Base-by-base conservation (phyloP, 129 eudicot species). In the Oenanthe sinensis region DNA sequence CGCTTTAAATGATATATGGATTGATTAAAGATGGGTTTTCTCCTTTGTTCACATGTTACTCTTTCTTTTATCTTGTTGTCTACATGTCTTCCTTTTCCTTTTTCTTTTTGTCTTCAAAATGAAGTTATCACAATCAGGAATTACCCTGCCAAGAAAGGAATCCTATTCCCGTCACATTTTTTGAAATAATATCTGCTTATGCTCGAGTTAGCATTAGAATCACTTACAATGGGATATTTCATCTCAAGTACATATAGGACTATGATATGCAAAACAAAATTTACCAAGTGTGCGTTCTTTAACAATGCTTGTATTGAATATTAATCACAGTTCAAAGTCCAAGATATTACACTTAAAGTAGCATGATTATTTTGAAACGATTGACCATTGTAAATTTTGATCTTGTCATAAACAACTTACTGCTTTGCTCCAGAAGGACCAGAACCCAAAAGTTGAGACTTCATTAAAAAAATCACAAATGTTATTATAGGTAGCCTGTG, bases 21-120 rank as follows among this genome's bases (percentile, higher is more conserved):
- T 86, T 81, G 79, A 76, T 82, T 79, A 50, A 37, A 39, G 80
- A 81, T 83, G 79, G 90, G 78, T 85, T 91, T 84, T 82, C 90
- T 82, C 80, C 86, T 83, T 44, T 72, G 77, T 82, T 85, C 86
- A 81, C 83, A 80, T 83, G 84, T 76, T 81, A 68, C 86, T 79
- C 79, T 79, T 79, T 79, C 79, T 72, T 77, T 86, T 83, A 72
- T 74, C 80, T 65, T 43, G 43, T 46, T 63, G 79, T 70, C 77
- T 74, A 60, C 68, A n/a, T 60, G 68, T 60, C 15, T 81, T 79
- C 60, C 8, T 46, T 39, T 48, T 30, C 47, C 14, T 79, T 79
- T 80, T 85, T 30, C 58, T 54, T 75, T 72, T 33, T 50, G 77
- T 81, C 92, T 88, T 85, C 85, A 81, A 40, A 37, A 37, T 83